Percentiles rank a stretch among this genome's conserved stretches.
These are phyloP conservation scores for Fragilaria radians DNA, from an alignment of 108 stramenopile genomes.

Conservation along the genomic window DNA sequence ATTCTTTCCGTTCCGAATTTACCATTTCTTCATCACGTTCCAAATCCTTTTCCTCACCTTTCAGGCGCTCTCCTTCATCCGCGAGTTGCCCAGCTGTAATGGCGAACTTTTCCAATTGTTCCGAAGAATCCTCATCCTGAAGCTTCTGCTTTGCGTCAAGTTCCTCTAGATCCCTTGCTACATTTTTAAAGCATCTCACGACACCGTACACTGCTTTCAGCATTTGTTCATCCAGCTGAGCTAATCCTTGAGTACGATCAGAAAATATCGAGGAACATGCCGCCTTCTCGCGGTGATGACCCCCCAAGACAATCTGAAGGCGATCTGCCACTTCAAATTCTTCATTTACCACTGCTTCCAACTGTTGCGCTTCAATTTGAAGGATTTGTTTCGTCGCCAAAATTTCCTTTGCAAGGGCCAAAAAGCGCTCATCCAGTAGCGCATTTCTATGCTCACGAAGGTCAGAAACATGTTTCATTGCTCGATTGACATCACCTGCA, in stretches of 20 bases:
- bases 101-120: constrained; percentile 49
- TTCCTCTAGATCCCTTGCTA: constrained; percentile 37
- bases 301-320: constrained; percentile 52
- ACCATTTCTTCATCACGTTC: constrained; percentile 75
- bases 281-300: constrained; percentile 44
- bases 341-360: constrained; percentile 70
- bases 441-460: constrained; percentile 31
- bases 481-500: constrained; percentile 16
- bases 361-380: constrained; percentile 56
- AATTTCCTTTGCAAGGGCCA: constrained; percentile 43
- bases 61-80: constrained; percentile 63
- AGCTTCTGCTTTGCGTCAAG: constrained; percentile 36
- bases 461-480: constrained; percentile 14
- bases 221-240: constrained; percentile 44
- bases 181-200: constrained; percentile 43
- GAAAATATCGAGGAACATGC: constrained; percentile 40
- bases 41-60: constrained; percentile 66
- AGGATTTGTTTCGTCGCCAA: constrained; percentile 53
- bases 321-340: constrained; percentile 83
- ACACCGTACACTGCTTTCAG: constrained; percentile 40
- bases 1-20: constrained; percentile 62
- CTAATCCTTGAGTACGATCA: constrained; percentile 36
- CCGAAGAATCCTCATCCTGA: constrained; percentile 24
- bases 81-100: constrained; percentile 58
- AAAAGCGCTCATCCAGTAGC: constrained; percentile 45